Percentiles rank a stretch among this genome's conserved stretches.
Conservation (phyloP, 768 basidiomycete species). For the Dioszegia aurantiaca region DNA sequence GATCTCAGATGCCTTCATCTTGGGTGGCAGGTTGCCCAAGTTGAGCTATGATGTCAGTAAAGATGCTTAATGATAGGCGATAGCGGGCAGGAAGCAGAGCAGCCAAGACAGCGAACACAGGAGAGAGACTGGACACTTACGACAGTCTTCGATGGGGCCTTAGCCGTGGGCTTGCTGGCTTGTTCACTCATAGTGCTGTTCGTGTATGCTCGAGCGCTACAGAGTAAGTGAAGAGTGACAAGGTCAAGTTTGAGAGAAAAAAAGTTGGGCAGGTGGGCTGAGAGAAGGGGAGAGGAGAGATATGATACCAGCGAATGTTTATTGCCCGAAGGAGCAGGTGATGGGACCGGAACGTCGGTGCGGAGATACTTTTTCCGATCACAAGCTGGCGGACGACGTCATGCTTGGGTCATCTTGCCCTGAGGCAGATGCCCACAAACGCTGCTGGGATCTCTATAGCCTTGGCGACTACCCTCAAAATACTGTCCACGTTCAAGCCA, state of each 20-base stretch:
- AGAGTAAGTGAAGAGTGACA: background rate
- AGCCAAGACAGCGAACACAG: too few relatives aligned
- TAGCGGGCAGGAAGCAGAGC: too few relatives aligned
- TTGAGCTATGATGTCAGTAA: constrained; percentile 42
- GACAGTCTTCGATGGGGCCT: constrained; percentile 45
- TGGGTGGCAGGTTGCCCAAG: constrained; percentile 54
- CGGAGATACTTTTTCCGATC: too few relatives aligned
- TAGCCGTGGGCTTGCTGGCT: constrained; percentile 41
- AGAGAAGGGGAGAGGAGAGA: background rate
- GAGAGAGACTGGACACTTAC: constrained; percentile 25
- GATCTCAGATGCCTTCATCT: constrained; percentile 50
- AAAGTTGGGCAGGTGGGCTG: background rate
- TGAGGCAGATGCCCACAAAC: too few relatives aligned
- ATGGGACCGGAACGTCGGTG: too few relatives aligned
- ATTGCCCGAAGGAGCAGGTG: background rate
- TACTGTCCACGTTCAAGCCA: too few relatives aligned
- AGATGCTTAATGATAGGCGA: too few relatives aligned
- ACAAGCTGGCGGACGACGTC: too few relatives aligned
- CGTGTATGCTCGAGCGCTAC: constrained; percentile 8
- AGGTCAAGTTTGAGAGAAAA: background rate
- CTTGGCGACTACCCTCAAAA: too few relatives aligned
- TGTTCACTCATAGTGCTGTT: background rate
- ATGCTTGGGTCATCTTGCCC: too few relatives aligned
- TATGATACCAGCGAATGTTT: background rate
- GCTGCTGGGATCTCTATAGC: too few relatives aligned